Conservation (phyloP, 116 monocot species). For the Trichopus zeylanicus region DNA sequence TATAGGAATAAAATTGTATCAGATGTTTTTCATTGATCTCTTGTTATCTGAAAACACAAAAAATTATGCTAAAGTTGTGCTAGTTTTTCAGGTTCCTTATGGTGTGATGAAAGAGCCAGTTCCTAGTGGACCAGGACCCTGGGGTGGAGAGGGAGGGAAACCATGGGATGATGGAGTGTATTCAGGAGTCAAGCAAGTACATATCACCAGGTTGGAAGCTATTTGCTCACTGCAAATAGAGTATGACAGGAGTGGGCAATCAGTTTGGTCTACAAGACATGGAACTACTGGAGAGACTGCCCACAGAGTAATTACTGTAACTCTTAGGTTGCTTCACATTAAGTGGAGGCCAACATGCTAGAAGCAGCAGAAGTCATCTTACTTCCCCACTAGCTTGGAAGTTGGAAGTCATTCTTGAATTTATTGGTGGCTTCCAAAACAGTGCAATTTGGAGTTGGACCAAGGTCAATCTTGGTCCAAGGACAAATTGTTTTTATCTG, state of each 20-base stretch:
- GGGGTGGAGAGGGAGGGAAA: slow-evolving; percentile 47
- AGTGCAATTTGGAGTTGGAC: too few species aligned
- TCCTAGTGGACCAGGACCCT: slow-evolving; percentile 34
- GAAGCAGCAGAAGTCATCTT: too few species aligned
- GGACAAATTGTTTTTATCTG: too few species aligned
- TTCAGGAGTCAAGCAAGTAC: slow-evolving; percentile 27
- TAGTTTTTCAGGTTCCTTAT: slow-evolving; percentile 19
- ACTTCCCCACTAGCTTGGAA: too few species aligned
- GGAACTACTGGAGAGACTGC: slow-evolving; percentile 27
- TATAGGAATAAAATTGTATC: too few species aligned
- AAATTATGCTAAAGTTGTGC: neutral
- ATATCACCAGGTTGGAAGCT: slow-evolving; percentile 18
- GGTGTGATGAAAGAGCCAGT: slow-evolving; percentile 34
- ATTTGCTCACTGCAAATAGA: slow-evolving; percentile 39
- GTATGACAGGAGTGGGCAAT: slow-evolving; percentile 40
- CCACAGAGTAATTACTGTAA: slow-evolving; percentile 13
- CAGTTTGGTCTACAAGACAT: slow-evolving; percentile 37
- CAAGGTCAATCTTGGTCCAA: too few species aligned
- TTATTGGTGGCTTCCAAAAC: too few species aligned
- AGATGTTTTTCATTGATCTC: neutral
- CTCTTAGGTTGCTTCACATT: too few species aligned
- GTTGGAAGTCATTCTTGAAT: too few species aligned
- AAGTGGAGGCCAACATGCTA: too few species aligned
- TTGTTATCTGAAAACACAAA: neutral
- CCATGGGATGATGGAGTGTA: slow-evolving; percentile 50